Base-by-base conservation (phyloP, 345 rosid species). In the Kandelia obovata region DNA sequence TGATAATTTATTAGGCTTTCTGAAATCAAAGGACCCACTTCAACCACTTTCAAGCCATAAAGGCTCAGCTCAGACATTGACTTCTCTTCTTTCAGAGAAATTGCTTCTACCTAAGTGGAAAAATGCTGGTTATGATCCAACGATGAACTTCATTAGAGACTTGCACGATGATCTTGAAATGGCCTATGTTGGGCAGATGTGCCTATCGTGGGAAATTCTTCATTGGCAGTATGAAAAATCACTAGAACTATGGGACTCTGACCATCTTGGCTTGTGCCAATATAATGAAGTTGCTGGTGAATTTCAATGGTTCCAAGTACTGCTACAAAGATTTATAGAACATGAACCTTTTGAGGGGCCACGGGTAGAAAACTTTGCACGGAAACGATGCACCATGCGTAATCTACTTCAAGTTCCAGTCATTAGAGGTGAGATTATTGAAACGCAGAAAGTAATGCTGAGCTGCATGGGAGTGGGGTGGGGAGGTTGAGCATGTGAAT, bases 161-260 rank as follows among this genome's bases (percentile, higher is more conserved):
- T 72, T 89, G 67, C 84, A 86, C 55, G 64, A 86, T 1, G 99
- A 88, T 69, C 66, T 92, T 59, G 99, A 95, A 75, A 78, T 77
- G 31, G 96, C 92, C 3, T 95, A 95, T 64, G 97, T 92, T n/a
- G 99, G 97, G 59, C 99, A 95, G 58, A 60, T 92, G 84, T 95
- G 99, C 84, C 92, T 95, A 46, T 87, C 99, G 0, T 95, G 99
- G 99, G 99, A 95, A 71, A 86, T 92, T 60, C 99, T 95, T 60
- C 90, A 92, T 59, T 95, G 97, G 97, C 96, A 95, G 77, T 95
- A 90, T 37, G 86, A 83, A 35, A 95, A 87, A 71, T 85, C 96
- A 2, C 67, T 92, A 34, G 86, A 90, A 65, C 70, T 92, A 39
- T 85, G 92, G 68, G 92, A 90, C 49, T 85, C 96, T 0, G 99